Evolutionary conservation across 352 stramenopile species (phyloP), one percentile per base, ranked within the genome.

Genomic region (Pythium apleroticum): DNA sequence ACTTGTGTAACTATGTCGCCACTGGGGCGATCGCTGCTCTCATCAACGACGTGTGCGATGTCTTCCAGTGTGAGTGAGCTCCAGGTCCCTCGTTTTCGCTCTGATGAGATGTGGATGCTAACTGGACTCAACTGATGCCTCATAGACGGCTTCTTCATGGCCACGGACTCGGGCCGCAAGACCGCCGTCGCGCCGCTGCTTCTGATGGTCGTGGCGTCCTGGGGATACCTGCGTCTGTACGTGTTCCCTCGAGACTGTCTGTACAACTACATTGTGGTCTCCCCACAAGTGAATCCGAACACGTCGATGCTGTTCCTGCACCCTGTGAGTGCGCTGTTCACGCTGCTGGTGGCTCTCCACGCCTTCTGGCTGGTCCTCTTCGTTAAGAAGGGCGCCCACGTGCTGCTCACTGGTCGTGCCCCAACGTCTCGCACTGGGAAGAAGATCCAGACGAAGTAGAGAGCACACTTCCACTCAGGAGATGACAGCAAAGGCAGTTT

Each of bases 1-100:
- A 76, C 37, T 67, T 81, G 27, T 66, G 69, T 6, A 81, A 81
- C 57, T 79, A 77, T 58, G 63, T 56, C 33, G 58, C 66, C 20
- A 63, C 72, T 58, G 74, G 69, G 43, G 73, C 74, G 35, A 63
- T 81, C 4, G 66, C 77, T 57, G 19, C 30, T 17, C 45, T 57
- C 50, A 22, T 57, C 17, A 57, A 43, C 30, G 50, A 57, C 30
- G 20, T 6, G 27, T 41, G 50, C 30, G 50, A 57, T 7, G 20
- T 57, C 19, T 43, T 57, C 17, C 28, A 22, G 17, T 37, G 50
- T 57, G 30, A 14, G 50, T 57, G n/a, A 24, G n/a, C n/a, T n/a
- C n/a, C n/a, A n/a, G n/a, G n/a, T n/a, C n/a, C n/a, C n/a, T n/a
- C n/a, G n/a, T n/a, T n/a, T n/a, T n/a, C n/a, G n/a, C n/a, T n/a